These are phyloP conservation scores for Scytalidium sp. DNA, from an alignment of 2,329 filamentous ascomycete genomes.

Conservation along the genomic window DNA sequence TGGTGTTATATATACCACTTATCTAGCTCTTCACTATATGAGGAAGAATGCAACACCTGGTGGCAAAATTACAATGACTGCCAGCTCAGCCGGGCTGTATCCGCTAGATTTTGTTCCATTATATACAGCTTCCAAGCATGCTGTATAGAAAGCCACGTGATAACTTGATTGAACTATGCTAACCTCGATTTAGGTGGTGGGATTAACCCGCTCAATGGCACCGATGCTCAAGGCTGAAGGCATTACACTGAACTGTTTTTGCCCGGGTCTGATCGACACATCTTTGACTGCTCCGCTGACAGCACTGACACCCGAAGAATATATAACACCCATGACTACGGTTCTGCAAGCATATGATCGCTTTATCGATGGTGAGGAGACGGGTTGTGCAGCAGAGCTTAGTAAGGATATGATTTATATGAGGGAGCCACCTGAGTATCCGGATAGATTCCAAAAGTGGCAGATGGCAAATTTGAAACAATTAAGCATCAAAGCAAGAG, in stretches of 20 bases:
- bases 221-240: constrained; percentile 21
- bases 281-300: constrained; percentile 26
- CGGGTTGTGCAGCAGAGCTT: constrained; percentile 38
- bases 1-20: constrained; percentile 37
- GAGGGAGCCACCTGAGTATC: constrained; percentile 33
- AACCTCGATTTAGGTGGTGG: too few species aligned
- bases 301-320: constrained; percentile 26
- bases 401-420: constrained; percentile 37
- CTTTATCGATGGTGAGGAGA: constrained; percentile 30
- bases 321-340: constrained; percentile 33
- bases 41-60: constrained; percentile 31
- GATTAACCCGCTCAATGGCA: constrained; percentile 27
- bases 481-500: too few species aligned
- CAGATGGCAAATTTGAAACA: too few species aligned
- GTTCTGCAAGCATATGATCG: constrained; percentile 30
- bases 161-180: too few species aligned
- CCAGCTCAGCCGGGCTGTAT: constrained; percentile 32
- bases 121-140: constrained; percentile 21
- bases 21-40: constrained; percentile 39
- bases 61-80: constrained; percentile 37
- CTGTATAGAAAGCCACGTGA: too few species aligned
- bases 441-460: constrained; percentile 37
- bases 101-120: constrained; percentile 12
- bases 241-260: constrained; percentile 33
- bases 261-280: constrained; percentile 32